Percentiles rank a stretch among this genome's conserved stretches.
Evolutionary conservation across 2,329 filamentous ascomycete species (phyloP).

Genomic region (Rutstroemia sp.): DNA sequence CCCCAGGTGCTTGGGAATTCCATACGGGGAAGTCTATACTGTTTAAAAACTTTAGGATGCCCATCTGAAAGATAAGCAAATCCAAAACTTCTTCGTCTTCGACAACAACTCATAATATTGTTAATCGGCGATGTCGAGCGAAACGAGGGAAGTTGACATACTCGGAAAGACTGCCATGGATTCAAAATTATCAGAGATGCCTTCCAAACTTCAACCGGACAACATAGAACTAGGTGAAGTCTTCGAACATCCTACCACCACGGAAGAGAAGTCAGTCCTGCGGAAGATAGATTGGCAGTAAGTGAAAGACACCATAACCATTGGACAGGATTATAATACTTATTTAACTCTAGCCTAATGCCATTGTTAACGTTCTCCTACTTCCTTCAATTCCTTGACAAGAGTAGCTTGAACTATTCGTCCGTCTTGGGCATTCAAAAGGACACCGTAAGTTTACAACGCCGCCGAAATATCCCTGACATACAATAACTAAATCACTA

Average conservation of each 20-base stretch:
- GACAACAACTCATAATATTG: not conserved
- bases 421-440: slow-evolving; percentile 41
- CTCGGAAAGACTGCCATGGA: not conserved
- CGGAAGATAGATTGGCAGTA: not conserved
- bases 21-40: no score
- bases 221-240: not conserved
- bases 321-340: not conserved
- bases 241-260: not conserved
- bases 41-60: no score
- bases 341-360: not conserved
- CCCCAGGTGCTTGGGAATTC: no score
- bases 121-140: not conserved
- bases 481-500: not conserved
- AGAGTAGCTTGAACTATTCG: slow-evolving; percentile 18
- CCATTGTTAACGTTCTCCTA: not conserved
- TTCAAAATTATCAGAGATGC: not conserved
- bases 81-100: not conserved
- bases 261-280: not conserved
- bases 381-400: slow-evolving; percentile 5
- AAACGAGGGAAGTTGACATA: not conserved
- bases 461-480: not conserved
- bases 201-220: not conserved
- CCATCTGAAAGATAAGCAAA: no score
- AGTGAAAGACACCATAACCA: not conserved
- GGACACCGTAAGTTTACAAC: slow-evolving; percentile 26